Evolutionary conservation across 805 yeast genomes (phyloP).

Genomic region (Tetrapisispora pingtungensis): DNA sequence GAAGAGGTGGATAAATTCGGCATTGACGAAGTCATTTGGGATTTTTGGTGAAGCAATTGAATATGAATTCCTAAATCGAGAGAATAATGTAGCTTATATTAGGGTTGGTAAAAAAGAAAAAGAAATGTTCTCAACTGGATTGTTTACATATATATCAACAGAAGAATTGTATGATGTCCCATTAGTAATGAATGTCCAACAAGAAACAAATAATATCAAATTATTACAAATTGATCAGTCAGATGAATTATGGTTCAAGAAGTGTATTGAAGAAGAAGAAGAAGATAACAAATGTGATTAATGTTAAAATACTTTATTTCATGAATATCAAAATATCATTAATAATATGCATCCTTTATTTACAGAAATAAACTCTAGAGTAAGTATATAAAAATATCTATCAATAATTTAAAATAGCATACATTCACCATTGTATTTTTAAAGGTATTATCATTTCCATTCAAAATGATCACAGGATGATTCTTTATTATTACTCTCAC

Average conservation of each 20-base stretch:
- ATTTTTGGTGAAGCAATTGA: constrained; percentile 34
- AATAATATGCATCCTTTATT: neutral
- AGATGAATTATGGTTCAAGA: constrained; percentile 22
- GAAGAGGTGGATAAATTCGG: constrained; percentile 30
- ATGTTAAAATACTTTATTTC: neutral
- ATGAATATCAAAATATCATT: neutral
- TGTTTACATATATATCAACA: constrained; percentile 26
- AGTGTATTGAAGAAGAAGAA: constrained; percentile 13
- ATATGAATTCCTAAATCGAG: constrained; percentile 21
- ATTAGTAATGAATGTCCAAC: constrained; percentile 14
- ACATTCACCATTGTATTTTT: neutral
- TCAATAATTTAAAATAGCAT: neutral
- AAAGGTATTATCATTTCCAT: constrained; percentile 31
- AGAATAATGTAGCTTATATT: constrained; percentile 18
- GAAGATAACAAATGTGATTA: constrained; percentile 5
- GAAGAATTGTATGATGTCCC: constrained; percentile 23
- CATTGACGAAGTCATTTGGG: constrained; percentile 32
- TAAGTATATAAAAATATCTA: neutral
- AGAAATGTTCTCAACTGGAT: constrained; percentile 22
- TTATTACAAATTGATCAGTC: constrained; percentile 20
- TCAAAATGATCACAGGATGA: constrained; percentile 45
- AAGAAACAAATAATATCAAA: constrained; percentile 15
- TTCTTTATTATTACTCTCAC: constrained; percentile 20
- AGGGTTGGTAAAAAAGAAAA: constrained; percentile 25
- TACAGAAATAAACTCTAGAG: neutral